Percentiles rank a stretch among this genome's conserved stretches.
These are phyloP conservation scores for Pichia sp. DNA, from an alignment of 1,139 yeast species.

Conservation along the genomic window DNA sequence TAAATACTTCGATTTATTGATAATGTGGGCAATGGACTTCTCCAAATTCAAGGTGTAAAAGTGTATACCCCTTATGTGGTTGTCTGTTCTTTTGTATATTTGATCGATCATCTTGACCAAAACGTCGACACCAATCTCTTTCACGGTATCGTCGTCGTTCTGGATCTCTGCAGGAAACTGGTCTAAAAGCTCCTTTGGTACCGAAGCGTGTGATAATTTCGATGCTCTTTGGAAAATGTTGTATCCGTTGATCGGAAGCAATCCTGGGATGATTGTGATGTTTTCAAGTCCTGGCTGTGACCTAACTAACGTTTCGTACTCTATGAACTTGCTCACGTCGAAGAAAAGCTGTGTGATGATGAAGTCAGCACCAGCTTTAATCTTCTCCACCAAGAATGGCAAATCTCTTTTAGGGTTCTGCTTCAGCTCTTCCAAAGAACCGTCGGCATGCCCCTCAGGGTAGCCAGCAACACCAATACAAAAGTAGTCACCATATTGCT, in stretches of 20 bases:
- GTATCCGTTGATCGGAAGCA: constrained; percentile 94
- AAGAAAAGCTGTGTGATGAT: constrained; percentile 84
- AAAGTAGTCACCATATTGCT: constrained; percentile 46
- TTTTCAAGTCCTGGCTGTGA: constrained; percentile 32
- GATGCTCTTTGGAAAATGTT: constrained; percentile 84
- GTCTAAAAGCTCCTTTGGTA: constrained; percentile 57
- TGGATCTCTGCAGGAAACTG: constrained; percentile 54
- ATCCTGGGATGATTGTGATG: constrained; percentile 77
- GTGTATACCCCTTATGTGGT: constrained; percentile 74
- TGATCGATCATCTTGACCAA: constrained; percentile 59
- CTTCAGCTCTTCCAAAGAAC: constrained; percentile 50
- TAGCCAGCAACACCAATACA: constrained; percentile 69
- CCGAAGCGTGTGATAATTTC: constrained; percentile 81
- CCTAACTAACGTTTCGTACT: constrained; percentile 42
- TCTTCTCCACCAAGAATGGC: constrained; percentile 74
- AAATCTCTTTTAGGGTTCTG: constrained; percentile 66
- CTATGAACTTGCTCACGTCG: constrained; percentile 54
- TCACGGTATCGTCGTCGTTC: constrained; percentile 81
- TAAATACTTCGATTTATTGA: constrained; percentile 55
- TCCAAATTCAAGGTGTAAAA: constrained; percentile 95
- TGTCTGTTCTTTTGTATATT: constrained; percentile 49
- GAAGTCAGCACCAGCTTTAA: constrained; percentile 93
- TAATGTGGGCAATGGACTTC: constrained; percentile 80
- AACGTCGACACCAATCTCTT: constrained; percentile 75
- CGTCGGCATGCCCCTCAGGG: constrained; percentile 83